Base-by-base conservation (phyloP, 495 filamentous ascomycete species). In the Chaetomium fimeti region DNA sequence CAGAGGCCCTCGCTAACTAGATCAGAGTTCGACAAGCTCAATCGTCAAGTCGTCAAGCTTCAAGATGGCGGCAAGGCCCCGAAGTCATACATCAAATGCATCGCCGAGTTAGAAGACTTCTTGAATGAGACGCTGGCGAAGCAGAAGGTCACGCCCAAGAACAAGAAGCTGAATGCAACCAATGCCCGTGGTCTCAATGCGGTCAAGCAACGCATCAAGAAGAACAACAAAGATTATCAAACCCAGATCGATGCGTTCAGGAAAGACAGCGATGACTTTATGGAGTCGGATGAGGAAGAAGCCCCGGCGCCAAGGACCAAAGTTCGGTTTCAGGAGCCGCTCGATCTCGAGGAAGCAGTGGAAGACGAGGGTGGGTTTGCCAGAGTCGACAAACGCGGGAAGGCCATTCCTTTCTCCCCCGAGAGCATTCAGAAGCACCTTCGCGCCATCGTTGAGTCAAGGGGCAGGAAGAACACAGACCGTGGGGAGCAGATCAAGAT, bases 401-500 rank as follows among this genome's bases (percentile, higher is more conserved):
- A 89, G 72, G 87, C 89, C 48, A 80, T 97, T 48, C 86, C 88
- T 69, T 97, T 93, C 75, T 98, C 94, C 40, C 89, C 94, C 7
- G 94, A 99, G 81, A 96, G 92, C 76, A 99, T 99, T 70, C 87
- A 98, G 74, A 98, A 98, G 83, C 91, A 97, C 77, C 85, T 99
- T 42, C 85, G 91, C 47, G 84, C 88, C 48, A 97, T 99, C 70
- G 83, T 98, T 64, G 94, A 98, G 81, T 92, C 93, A 27, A 84
- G 94, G 77, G 94, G 94, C 74, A 92, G 96, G 83, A 99, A 98
- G 86, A 98, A 97, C 79, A 97, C 95, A 64, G 94, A 99, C 74
- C 88, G 92, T 48, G 74, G 84, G 42, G 94, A 98, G 78, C 94
- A 98, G 79, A 97, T 99, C 73, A 86, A 86, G 76, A 88, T 93